Evolutionary conservation across 129 eudicot genomes (phyloP), one percentile per base, ranked within the genome.

Genomic region (Artemisia tridentata): DNA sequence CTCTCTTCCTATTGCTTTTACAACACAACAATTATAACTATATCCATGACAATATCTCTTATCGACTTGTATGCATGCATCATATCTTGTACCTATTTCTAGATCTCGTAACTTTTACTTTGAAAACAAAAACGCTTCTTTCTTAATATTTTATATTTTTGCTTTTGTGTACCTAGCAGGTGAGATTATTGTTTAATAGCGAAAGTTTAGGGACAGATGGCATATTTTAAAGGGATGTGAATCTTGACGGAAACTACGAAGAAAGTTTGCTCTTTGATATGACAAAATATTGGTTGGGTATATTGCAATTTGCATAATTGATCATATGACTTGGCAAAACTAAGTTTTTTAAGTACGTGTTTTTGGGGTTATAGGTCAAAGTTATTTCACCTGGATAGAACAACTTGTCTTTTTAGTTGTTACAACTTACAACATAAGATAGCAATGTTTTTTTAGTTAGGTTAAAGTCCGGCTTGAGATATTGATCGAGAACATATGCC

Each of bases 151-250:
- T 66, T 4, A 11, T 67, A 7, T 12, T 46, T 25, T 66, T 3
- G 43, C 4, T n/a, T 48, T 15, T 65, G 43, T 50, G n/a, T 23
- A 0, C 43, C 10, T 31, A 50, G 47, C 18, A 50, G 75, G 65
- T 4, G 43, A 38, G 43, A 34, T 38, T 38, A 38, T 38, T 38
- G 43, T 34, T 34, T 38, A 34, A 34, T 34, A 34, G 43, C 7
- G 41, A 34, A 64, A 18, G 49, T 2, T 45, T 29, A 12, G 38
- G 52, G 79, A 79, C 79, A 79, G 83, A 62, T 79, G 83, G 65
- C 75, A 68, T 2, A 63, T 72, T 66, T 66, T 48, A 50, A 68
- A 9, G 52, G 53, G 49, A 11, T 31, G n/a, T 17, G 68, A 56
- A 76, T 57, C 63, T 15, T 11, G 56, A 52, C 15, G 74, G 82